Conservation (phyloP, 176 grass and related monocot genomes). For the Puya raimondii region DNA sequence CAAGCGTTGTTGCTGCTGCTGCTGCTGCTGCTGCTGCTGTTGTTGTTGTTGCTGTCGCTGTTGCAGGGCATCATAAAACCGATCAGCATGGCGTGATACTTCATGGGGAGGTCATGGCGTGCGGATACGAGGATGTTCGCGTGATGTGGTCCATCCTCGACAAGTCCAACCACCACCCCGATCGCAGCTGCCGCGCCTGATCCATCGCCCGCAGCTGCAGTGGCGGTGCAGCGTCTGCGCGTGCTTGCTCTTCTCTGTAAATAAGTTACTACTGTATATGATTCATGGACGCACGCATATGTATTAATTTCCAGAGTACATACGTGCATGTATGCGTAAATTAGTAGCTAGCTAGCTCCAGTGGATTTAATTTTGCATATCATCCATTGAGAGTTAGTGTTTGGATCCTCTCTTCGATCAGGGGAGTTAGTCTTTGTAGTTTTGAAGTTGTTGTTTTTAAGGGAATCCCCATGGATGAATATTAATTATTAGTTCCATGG, state of each 20-base stretch:
- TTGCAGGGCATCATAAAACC: neutral
- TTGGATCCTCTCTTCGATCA: neutral
- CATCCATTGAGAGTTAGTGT: too few relatives aligned
- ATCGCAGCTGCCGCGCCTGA: neutral
- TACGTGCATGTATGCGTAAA: too few relatives aligned
- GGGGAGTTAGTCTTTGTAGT: neutral
- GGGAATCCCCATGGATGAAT: constrained; percentile 1
- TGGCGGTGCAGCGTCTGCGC: neutral
- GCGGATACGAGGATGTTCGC: constrained; percentile 21
- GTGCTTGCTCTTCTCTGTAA: neutral
- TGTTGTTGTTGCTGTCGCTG: neutral
- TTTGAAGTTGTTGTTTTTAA: neutral
- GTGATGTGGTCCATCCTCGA: constrained; percentile 29
- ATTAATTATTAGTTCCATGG: neutral
- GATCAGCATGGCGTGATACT: constrained; percentile 18
- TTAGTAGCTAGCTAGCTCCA: too few relatives aligned
- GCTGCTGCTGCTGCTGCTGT: neutral
- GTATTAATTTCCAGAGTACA: too few relatives aligned
- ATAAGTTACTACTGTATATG: too few relatives aligned
- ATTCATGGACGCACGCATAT: too few relatives aligned
- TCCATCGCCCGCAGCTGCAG: neutral
- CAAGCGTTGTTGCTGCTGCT: neutral
- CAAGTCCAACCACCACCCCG: neutral
- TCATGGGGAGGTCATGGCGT: constrained; percentile 24
- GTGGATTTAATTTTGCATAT: too few relatives aligned